Conservation (phyloP, 2,329 filamentous ascomycete species). For the Ascocoryne sarcoides region DNA sequence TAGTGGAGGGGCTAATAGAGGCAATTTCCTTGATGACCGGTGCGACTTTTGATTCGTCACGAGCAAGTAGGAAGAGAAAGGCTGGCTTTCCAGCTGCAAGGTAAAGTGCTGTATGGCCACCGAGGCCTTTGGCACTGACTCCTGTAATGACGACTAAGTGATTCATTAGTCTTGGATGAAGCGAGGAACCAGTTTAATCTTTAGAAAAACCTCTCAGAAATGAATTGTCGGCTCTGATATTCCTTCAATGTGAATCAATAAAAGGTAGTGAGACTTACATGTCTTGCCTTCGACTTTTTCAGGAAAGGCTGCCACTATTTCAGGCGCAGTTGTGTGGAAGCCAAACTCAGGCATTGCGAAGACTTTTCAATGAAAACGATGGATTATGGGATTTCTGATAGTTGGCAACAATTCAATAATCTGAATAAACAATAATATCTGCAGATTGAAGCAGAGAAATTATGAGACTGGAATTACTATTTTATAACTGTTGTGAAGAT, state of each 20-base stretch:
- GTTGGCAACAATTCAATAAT: too few relatives aligned
- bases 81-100: conserved; percentile 16
- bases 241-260: too few relatives aligned
- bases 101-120: conserved; percentile 10
- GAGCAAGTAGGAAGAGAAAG: conserved; percentile 12
- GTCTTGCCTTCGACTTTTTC: neutral
- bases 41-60: conserved; percentile 8
- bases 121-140: conserved; percentile 6
- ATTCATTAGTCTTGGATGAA: too few relatives aligned
- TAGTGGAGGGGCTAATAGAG: conserved; percentile 1
- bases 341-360: neutral
- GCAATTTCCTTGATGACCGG: conserved; percentile 8
- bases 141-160: conserved; percentile 17
- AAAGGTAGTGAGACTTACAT: neutral
- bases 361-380: neutral
- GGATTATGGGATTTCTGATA: too few relatives aligned
- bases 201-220: neutral
- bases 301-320: neutral
- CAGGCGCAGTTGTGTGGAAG: neutral
- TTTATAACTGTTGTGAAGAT: too few relatives aligned
- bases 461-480: too few relatives aligned
- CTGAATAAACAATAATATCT: too few relatives aligned
- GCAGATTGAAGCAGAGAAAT: too few relatives aligned
- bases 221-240: too few relatives aligned
- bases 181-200: too few relatives aligned